phyloP scores from a whole-genome alignment of 768 basidiomycete genomes.

The Tephrocybe sp. region DNA sequence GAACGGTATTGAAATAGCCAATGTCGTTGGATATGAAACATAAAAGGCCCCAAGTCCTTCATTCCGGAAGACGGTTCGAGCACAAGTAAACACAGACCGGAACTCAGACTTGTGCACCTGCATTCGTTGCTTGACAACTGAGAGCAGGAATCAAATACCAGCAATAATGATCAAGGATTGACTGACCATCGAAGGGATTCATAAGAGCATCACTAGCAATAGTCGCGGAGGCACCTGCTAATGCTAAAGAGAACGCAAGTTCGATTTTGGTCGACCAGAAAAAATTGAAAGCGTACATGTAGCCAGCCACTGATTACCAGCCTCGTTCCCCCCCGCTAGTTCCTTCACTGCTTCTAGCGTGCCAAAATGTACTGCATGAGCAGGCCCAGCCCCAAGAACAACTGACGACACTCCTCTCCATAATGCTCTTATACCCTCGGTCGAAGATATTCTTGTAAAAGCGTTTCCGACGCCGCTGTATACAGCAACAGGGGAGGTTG shows the following conservation, averaged over 20 bases:
- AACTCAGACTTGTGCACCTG: slow-evolving; percentile 94
- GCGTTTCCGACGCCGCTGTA: slow-evolving; percentile 92
- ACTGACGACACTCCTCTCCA: slow-evolving; percentile 98
- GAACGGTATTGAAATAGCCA: slow-evolving; percentile 96
- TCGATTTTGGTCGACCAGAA: not conserved
- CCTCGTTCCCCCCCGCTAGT: slow-evolving; percentile 80
- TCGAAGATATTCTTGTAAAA: slow-evolving; percentile 87
- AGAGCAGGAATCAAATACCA: not conserved
- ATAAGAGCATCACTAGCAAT: slow-evolving; percentile 95
- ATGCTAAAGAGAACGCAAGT: slow-evolving; percentile 42
- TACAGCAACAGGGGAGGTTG: slow-evolving; percentile 78
- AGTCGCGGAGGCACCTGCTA: slow-evolving; percentile 93
- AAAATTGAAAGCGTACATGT: slow-evolving; percentile 61
- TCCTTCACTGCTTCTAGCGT: slow-evolving; percentile 95
- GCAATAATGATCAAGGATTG: not conserved
- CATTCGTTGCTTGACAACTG: slow-evolving; percentile 99
- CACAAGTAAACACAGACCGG: slow-evolving; percentile 83
- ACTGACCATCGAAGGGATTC: slow-evolving; percentile 98
- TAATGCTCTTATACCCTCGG: slow-evolving; percentile 86
- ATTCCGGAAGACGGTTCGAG: slow-evolving; percentile 74
- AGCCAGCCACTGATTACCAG: slow-evolving; percentile 79
- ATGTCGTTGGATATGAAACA: slow-evolving; percentile 96
- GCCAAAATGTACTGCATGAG: slow-evolving; percentile 97
- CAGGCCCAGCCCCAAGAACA: slow-evolving; percentile 94
- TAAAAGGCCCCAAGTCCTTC: slow-evolving; percentile 95